Conservation (phyloP, 2,329 filamentous ascomycete species). For the Leptosphaerulina australis region DNA sequence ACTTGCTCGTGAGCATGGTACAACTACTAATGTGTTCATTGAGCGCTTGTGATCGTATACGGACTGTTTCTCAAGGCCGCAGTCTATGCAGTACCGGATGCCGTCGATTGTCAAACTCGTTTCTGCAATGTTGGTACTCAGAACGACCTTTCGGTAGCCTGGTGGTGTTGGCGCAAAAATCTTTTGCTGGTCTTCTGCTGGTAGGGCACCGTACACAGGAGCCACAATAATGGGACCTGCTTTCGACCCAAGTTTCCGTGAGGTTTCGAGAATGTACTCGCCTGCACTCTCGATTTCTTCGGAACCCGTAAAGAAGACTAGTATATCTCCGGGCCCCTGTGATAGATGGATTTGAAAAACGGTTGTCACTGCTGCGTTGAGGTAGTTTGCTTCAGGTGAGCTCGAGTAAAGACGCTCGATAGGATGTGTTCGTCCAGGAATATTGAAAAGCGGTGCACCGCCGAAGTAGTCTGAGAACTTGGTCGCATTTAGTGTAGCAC, state of each 20-base stretch:
- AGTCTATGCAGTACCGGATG: slow-evolving; percentile 94
- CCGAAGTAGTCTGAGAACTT: slow-evolving; percentile 94
- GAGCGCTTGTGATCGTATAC: slow-evolving; percentile 89
- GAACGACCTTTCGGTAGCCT: slow-evolving; percentile 83
- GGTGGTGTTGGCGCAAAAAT: slow-evolving; percentile 94
- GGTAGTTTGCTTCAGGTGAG: slow-evolving; percentile 90
- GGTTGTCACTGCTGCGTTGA: slow-evolving; percentile 88
- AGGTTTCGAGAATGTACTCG: slow-evolving; percentile 81
- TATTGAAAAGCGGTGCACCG: slow-evolving; percentile 90
- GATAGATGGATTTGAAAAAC: slow-evolving; percentile 91
- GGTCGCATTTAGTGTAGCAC: slow-evolving; percentile 90
- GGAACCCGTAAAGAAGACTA: slow-evolving; percentile 94
- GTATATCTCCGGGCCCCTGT: slow-evolving; percentile 74
- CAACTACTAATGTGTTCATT: slow-evolving; percentile 90
- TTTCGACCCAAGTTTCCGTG: slow-evolving; percentile 81
- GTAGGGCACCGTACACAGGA: slow-evolving; percentile 93
- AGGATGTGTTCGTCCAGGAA: slow-evolving; percentile 85
- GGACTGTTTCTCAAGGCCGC: slow-evolving; percentile 94
- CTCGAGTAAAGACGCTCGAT: slow-evolving; percentile 92
- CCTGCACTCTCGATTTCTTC: slow-evolving; percentile 94
- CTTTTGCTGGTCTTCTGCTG: slow-evolving; percentile 86
- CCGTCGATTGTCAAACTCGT: slow-evolving; percentile 95
- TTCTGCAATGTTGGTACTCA: slow-evolving; percentile 97
- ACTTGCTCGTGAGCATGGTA: slow-evolving; percentile 87
- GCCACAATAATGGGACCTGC: slow-evolving; percentile 87